Conservation (phyloP, 176 grass and related monocot species). For the Rhynchospora pubera region DNA sequence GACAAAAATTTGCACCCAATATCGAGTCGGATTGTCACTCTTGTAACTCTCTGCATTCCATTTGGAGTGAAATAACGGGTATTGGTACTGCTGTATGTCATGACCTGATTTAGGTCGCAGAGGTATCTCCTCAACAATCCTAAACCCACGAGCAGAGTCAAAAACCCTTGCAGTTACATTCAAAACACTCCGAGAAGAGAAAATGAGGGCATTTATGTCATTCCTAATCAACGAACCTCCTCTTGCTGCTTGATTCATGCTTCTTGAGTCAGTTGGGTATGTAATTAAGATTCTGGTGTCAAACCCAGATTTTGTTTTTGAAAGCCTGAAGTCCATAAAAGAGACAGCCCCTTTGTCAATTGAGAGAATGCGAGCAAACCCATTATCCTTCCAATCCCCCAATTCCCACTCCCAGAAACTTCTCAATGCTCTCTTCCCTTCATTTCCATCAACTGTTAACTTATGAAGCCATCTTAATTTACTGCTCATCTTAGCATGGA, state of each 20-base stretch:
- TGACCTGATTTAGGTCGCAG: conserved; percentile 33
- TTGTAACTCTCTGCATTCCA: conserved; percentile 88
- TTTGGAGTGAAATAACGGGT: conserved; percentile 65
- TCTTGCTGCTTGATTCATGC: conserved; percentile 50
- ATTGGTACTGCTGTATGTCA: neutral
- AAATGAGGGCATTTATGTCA: conserved; percentile 89
- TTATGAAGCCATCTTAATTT: conserved; percentile 66
- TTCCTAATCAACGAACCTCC: conserved; percentile 37
- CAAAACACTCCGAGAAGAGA: conserved; percentile 40
- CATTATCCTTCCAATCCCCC: conserved; percentile 89
- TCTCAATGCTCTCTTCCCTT: conserved; percentile 17
- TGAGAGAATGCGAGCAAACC: conserved; percentile 75
- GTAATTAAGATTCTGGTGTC: conserved; percentile 58
- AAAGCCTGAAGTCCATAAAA: conserved; percentile 49
- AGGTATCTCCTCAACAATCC: conserved; percentile 72
- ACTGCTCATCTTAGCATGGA: conserved; percentile 65
- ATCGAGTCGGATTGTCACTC: conserved; percentile 56
- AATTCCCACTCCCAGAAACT: conserved; percentile 97
- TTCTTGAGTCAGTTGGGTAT: conserved; percentile 86
- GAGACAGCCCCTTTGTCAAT: conserved; percentile 67
- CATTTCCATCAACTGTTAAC: conserved; percentile 27
- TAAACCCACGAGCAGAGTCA: conserved; percentile 66
- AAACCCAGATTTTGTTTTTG: conserved; percentile 20
- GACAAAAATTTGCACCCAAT: conserved; percentile 63
- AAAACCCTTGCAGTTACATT: conserved; percentile 82